These are phyloP conservation scores for Nakaseomyces sp. DNA, from an alignment of 1,139 yeast genomes.

Conservation along the genomic window DNA sequence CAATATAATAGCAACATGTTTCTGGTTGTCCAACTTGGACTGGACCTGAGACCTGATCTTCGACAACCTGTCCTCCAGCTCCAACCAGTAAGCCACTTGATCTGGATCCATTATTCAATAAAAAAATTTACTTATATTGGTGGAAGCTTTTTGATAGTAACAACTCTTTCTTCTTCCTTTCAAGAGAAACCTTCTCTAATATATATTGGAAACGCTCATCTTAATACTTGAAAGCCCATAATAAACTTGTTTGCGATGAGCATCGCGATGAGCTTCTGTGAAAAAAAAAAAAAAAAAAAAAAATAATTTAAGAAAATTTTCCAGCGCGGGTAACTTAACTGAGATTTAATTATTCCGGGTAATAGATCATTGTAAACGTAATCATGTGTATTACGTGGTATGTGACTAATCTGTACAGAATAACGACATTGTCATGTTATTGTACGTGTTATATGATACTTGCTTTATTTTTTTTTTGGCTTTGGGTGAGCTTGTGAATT, in stretches of 20 bases:
- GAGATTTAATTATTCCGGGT: too few relatives aligned
- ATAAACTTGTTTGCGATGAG: conserved; percentile 1
- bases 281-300: neutral
- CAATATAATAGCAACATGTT: conserved; percentile 63
- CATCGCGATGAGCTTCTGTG: neutral
- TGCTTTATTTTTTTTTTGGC: too few relatives aligned
- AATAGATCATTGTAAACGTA: too few relatives aligned
- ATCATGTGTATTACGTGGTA: too few relatives aligned
- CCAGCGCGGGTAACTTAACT: neutral
- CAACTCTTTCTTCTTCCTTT: too few relatives aligned
- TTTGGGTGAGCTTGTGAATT: too few relatives aligned
- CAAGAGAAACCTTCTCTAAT: too few relatives aligned
- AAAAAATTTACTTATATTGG: neutral
- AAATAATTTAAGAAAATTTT: neutral
- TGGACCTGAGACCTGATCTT: conserved; percentile 61
- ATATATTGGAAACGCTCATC: too few relatives aligned
- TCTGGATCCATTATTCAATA: conserved; percentile 25
- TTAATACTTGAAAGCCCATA: too few relatives aligned
- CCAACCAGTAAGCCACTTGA: conserved; percentile 45
- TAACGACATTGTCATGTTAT: too few relatives aligned
- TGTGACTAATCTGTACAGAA: too few relatives aligned
- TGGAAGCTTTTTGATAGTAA: neutral
- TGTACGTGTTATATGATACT: too few relatives aligned
- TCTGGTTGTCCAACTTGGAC: conserved; percentile 78
- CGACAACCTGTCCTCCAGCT: conserved; percentile 58